Base-by-base conservation (phyloP, 208 protist species). In the Crithidia expoeki region DNA sequence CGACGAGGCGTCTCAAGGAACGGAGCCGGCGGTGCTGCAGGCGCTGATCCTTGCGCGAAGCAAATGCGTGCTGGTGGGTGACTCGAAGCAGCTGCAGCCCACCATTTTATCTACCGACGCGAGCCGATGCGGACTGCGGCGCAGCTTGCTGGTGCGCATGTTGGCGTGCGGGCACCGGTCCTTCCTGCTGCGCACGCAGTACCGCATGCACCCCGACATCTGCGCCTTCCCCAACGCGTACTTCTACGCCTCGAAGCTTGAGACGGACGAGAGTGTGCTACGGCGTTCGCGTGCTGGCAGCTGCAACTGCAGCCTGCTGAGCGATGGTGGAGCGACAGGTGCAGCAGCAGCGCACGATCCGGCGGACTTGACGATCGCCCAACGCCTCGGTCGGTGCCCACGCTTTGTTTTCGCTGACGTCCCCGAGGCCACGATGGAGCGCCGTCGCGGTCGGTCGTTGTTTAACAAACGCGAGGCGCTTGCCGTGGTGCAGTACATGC, bases 1-100 rank as follows among this genome's bases (percentile, higher is more conserved):
- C 42, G 96, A 98, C 76, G 96, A 98, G 79, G 91, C 90, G 4
- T 93, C 93, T 10, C 96, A 98, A 81, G 86, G 86, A 0, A 91
- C 92, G 46, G 94, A 98, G 71, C 90, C 92, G 30, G 87, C 92
- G 44, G 77, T 90, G 16, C 68, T 97, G 57, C 83, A 88, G 74
- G 87, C 90, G 16, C 67, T 96, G 21, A 70, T 84, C 40, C 70
- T 93, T 23, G 72, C 85, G 21, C 78, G 70, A 32, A 62, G 71
- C 21, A 81, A 75, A 49, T 86, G 76, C 27, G 76, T 97, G 25
- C 69, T 98, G 32, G 90, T 97, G 21, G 95, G 95, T 12, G 95
- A 98, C 79, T 92, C 84, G 11, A 80, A 86, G 61, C 95, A 98
- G 78, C 76, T 98, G 68, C 92, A 95, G 78, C 85, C 95, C 12